A percentile compares a stretch with the other conserved stretches of the same genome.
Evolutionary conservation across 768 basidiomycete genomes (phyloP).

Genomic region (Mycena venus): DNA sequence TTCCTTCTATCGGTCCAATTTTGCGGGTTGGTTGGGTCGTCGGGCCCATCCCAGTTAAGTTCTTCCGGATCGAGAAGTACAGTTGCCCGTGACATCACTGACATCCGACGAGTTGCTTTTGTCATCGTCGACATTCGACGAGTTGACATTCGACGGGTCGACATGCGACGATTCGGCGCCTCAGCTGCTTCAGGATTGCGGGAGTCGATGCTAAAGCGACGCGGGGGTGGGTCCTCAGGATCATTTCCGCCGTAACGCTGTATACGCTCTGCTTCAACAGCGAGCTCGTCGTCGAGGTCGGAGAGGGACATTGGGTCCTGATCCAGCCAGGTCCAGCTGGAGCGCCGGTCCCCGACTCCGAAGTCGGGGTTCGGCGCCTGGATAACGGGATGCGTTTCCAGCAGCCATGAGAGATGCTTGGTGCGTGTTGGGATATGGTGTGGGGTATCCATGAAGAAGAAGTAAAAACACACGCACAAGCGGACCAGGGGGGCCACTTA

Average conservation of each 20-base stretch:
- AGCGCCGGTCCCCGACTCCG: background rate
- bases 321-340: background rate
- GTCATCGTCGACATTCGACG: no score
- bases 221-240: slow-evolving; percentile 41
- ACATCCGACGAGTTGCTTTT: no score
- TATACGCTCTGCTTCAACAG: slow-evolving; percentile 33
- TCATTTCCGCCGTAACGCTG: slow-evolving; percentile 49
- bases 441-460: background rate
- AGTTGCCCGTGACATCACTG: slow-evolving; percentile 7
- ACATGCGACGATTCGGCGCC: no score
- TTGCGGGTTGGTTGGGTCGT: slow-evolving; percentile 70
- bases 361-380: background rate
- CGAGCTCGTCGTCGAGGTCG: background rate
- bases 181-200: no score
- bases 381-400: background rate
- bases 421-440: background rate
- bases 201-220: no score
- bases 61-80: slow-evolving; percentile 46
- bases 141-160: no score
- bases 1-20: slow-evolving; percentile 62
- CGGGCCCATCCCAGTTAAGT: slow-evolving; percentile 67
- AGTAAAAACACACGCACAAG: no score
- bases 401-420: background rate
- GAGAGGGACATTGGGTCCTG: background rate
- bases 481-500: no score